Base-by-base conservation (phyloP, 805 yeast species). In the Yamadazyma scolyti region DNA sequence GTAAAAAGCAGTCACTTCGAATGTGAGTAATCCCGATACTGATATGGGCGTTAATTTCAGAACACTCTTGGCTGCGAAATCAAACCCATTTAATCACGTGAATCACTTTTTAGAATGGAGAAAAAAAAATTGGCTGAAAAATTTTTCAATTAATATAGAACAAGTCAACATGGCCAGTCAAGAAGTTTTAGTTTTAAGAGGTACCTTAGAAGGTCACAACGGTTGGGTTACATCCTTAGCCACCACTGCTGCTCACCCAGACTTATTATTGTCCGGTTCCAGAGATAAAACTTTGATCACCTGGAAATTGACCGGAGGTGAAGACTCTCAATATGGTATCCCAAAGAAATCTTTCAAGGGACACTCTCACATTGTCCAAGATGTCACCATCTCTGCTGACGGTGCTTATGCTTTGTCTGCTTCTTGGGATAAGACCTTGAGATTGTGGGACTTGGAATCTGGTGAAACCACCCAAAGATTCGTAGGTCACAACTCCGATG, bases 121-220 rank as follows among this genome's bases (percentile, higher is more conserved):
- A 12, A 24, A 12, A 17, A 24, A 24, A 9, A 18, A 20, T 20
- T 25, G 17, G 23, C 23, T 20, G 36, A 36, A 43, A 50, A 51
- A 42, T 34, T 46, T 39, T 42, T 22, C n/a, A n/a, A n/a, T n/a
- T 18, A 25, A n/a, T 17, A 18, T n/a, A 12, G 9, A 33, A 17
- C 31, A 33, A 23, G 29, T 26, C 30, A 57, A 40, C 39, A 82
- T 82, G 89, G 75, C 88, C 71, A 77, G 76, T 61, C 82, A 77
- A 72, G 97, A 89, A 85, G 95, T 89, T 81, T 80, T 90, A 77
- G 96, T 90, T 72, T 85, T 93, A 71, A 89, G 97, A 82, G 99
- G 97, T 71, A 86, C 97, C 81, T 83, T 93, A 69, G 97, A 90
- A 77, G 96, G 86, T 44, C 71, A 68, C 68, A 62, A 60, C 48